A percentile compares a stretch with the other conserved stretches of the same genome.
These are phyloP conservation scores for Colletotrichum sansevieriae DNA, from an alignment of 2,329 filamentous ascomycete genomes.

Conservation along the genomic window DNA sequence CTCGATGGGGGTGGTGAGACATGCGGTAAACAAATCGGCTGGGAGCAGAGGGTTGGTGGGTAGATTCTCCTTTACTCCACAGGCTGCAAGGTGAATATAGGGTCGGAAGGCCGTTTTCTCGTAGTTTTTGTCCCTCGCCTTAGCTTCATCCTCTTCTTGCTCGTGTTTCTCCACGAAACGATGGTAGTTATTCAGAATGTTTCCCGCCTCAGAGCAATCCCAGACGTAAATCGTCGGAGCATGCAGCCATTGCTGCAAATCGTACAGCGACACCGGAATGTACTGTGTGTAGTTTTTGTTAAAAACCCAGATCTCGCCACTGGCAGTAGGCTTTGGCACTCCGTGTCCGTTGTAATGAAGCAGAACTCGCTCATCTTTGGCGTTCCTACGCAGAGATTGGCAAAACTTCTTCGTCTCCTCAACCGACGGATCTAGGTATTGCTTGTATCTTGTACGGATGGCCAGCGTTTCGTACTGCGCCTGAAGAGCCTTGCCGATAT, in stretches of 20 bases:
- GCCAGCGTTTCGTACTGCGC: conserved; percentile 96
- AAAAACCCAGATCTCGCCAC: conserved; percentile 99
- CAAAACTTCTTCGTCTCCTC: conserved; percentile 99
- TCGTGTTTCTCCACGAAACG: conserved; percentile 96
- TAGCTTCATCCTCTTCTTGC: conserved; percentile 83
- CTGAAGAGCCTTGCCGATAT: conserved; percentile 96
- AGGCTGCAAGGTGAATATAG: conserved; percentile 92
- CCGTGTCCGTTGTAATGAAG: conserved; percentile 99
- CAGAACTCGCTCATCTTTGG: conserved; percentile 95
- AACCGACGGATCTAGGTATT: conserved; percentile 94
- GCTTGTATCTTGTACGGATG: conserved; percentile 96
- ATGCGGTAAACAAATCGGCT: conserved; percentile 95
- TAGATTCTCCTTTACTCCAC: conserved; percentile 89
- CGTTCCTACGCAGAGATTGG: conserved; percentile 87
- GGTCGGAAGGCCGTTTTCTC: conserved; percentile 78
- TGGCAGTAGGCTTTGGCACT: conserved; percentile 93
- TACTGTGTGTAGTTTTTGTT: conserved; percentile 99
- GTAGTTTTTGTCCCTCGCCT: conserved; percentile 84
- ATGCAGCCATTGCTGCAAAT: conserved; percentile 94
- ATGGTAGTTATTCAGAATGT: conserved; percentile 95
- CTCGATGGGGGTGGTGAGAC: conserved; percentile 95
- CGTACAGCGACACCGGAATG: conserved; percentile 95
- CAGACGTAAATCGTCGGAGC: conserved; percentile 97
- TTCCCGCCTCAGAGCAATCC: conserved; percentile 96
- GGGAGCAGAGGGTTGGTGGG: conserved; percentile 95